Conservation (phyloP, 2,329 filamentous ascomycete species). For the Trichophyton schoenleinii region DNA sequence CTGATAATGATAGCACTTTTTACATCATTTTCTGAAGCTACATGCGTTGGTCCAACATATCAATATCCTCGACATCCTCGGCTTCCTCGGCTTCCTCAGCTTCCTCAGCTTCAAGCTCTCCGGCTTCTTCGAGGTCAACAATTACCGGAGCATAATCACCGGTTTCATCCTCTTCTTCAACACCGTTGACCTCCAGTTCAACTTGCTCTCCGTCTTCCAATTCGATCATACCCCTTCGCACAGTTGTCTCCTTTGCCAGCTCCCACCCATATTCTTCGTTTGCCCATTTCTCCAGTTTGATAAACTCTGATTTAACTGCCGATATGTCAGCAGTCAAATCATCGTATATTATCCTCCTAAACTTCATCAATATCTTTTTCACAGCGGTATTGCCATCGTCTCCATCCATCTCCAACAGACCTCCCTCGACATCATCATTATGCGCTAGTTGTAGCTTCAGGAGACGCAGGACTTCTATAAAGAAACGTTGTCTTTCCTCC, state of each 20-base stretch:
- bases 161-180: constrained; percentile 50
- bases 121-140: constrained; percentile 36
- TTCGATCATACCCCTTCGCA: constrained; percentile 46
- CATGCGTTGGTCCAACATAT: constrained; percentile 1
- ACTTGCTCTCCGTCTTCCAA: constrained; percentile 52
- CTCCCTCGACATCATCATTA: constrained; percentile 47
- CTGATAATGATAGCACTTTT: not conserved
- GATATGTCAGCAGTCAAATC: constrained; percentile 21
- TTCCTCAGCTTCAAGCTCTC: not conserved
- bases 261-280: constrained; percentile 47
- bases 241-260: constrained; percentile 39
- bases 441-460: constrained; percentile 43
- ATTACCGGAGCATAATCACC: constrained; percentile 53
- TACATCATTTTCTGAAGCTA: not conserved
- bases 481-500: constrained; percentile 36
- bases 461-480: constrained; percentile 38
- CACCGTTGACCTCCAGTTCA: constrained; percentile 43
- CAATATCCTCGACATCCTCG: not conserved
- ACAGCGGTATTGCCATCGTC: constrained; percentile 43
- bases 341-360: constrained; percentile 38
- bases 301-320: constrained; percentile 40
- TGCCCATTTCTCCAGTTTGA: constrained; percentile 43
- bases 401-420: constrained; percentile 46
- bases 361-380: constrained; percentile 39
- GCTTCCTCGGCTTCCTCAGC: not conserved